Evolutionary conservation across 768 basidiomycete species (phyloP).

Genomic region (Paxillus ammoniavirescens): DNA sequence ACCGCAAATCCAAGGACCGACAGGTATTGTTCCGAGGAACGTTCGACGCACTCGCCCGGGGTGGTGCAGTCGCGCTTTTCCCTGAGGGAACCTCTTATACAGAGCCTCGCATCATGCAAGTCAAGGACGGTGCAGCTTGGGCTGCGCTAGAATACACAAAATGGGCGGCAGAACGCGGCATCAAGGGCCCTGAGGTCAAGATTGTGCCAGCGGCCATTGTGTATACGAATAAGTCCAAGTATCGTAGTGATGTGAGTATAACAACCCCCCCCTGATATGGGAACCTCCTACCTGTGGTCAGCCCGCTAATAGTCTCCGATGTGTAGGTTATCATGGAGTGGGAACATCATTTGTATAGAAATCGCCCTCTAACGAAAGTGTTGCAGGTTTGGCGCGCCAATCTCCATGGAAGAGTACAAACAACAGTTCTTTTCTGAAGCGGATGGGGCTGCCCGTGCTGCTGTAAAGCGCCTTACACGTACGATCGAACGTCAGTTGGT

Average conservation of each 20-base stretch:
- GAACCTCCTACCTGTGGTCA: neutral
- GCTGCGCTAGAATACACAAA: slow-evolving; percentile 90
- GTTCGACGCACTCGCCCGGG: slow-evolving; percentile 78
- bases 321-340: slow-evolving; percentile 71
- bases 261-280: slow-evolving; percentile 16
- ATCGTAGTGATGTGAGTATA: slow-evolving; percentile 78
- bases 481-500: slow-evolving; percentile 68
- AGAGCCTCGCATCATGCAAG: slow-evolving; percentile 88
- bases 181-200: slow-evolving; percentile 43
- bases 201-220: slow-evolving; percentile 87
- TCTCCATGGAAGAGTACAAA: slow-evolving; percentile 69
- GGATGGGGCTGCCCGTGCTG: slow-evolving; percentile 69
- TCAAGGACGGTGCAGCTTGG: slow-evolving; percentile 94
- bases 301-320: slow-evolving; percentile 14
- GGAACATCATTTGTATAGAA: slow-evolving; percentile 24
- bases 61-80: slow-evolving; percentile 87
- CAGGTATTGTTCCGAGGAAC: slow-evolving; percentile 86
- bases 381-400: slow-evolving; percentile 78
- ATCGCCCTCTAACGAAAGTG: slow-evolving; percentile 10
- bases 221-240: slow-evolving; percentile 95
- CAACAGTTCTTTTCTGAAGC: slow-evolving; percentile 71
- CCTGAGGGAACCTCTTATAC: slow-evolving; percentile 95
- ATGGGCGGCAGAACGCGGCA: slow-evolving; percentile 63
- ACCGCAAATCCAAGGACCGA: slow-evolving; percentile 91
- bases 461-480: slow-evolving; percentile 85